Conservation (phyloP, 306 rosid genomes). For the Glycyrrhiza uralensis region DNA sequence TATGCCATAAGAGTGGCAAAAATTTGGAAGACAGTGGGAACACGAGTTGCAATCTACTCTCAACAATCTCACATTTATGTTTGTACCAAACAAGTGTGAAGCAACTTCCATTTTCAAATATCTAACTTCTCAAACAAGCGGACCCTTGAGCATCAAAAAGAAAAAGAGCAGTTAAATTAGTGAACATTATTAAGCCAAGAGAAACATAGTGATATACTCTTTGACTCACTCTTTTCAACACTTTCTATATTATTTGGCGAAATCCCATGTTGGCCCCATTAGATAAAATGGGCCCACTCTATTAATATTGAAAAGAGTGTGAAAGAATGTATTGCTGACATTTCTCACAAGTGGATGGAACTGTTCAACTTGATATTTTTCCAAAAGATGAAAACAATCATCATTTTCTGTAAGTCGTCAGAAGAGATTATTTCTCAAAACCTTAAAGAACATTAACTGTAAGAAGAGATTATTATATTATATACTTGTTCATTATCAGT, state of each 20-base stretch:
- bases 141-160: neutral
- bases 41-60: neutral
- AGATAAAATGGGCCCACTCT: neutral
- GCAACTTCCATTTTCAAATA: neutral
- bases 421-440: too few species aligned
- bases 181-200: neutral
- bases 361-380: neutral
- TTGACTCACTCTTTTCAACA: neutral
- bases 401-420: too few species aligned
- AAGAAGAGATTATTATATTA: neutral
- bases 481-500: neutral
- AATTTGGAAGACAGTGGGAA: neutral
- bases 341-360: neutral
- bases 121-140: constrained; percentile 2
- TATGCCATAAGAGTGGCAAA: neutral
- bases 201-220: neutral
- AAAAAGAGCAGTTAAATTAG: neutral
- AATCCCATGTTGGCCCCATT: neutral
- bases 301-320: neutral
- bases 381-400: neutral
- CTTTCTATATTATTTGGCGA: neutral
- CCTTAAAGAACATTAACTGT: neutral
- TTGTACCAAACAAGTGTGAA: neutral
- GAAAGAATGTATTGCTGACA: neutral
- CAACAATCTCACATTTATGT: neutral